Evolutionary conservation across 176 grass and related monocot species (phyloP).

Genomic region (Cenchrus purpureus): DNA sequence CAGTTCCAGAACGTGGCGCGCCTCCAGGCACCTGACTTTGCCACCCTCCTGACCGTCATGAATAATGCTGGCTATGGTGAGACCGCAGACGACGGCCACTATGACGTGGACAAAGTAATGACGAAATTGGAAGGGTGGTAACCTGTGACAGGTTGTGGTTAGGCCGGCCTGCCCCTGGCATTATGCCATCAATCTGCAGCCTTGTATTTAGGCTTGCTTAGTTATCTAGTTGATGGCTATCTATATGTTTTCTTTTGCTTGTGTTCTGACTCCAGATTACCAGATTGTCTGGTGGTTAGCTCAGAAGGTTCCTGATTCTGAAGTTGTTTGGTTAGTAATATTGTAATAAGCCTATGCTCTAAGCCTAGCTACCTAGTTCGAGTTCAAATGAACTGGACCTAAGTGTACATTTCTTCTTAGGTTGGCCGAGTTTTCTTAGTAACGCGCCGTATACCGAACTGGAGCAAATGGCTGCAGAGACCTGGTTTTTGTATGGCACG

Average conservation of each 20-base stretch:
- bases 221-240: neutral
- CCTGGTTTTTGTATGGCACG: neutral
- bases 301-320: neutral
- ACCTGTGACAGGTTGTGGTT: neutral
- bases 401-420: neutral
- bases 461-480: neutral
- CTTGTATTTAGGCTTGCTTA: neutral
- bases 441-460: neutral
- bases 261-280: neutral
- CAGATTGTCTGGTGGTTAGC: neutral
- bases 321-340: neutral
- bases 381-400: too few species aligned
- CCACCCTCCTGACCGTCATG: constrained; percentile 48
- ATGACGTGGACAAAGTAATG: constrained; percentile 54
- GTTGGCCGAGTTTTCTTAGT: neutral
- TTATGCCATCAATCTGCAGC: neutral
- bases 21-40: constrained; percentile 48
- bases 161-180: neutral
- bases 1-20: constrained; percentile 27
- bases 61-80: constrained; percentile 23
- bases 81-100: constrained; percentile 28
- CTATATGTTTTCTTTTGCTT: neutral
- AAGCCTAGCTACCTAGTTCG: neutral
- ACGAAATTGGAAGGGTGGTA: constrained; percentile 24
- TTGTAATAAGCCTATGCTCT: neutral